Conservation (phyloP, 441 rosid species). For the Erysimum cheiri region DNA sequence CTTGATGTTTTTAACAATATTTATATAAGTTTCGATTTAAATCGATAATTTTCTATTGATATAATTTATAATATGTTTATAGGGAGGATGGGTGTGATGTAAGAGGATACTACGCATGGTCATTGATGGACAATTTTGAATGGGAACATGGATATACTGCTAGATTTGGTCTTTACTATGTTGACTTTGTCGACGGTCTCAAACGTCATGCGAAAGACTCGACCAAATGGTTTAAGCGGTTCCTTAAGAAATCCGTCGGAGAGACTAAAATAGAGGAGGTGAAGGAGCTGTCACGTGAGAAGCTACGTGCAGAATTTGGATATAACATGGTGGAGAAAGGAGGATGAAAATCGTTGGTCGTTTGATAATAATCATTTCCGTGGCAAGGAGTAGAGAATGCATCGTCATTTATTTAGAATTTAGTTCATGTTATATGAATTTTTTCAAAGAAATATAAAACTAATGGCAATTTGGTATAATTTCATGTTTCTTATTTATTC, state of each 20-base stretch:
- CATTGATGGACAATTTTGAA: slow-evolving; percentile 52
- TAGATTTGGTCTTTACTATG: slow-evolving; percentile 40
- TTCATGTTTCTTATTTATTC: no score
- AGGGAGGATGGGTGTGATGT: slow-evolving; percentile 47
- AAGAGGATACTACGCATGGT: slow-evolving; percentile 53
- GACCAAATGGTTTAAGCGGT: not conserved
- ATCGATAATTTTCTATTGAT: not conserved
- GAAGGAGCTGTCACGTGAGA: no score
- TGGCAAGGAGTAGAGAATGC: no score
- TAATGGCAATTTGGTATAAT: no score
- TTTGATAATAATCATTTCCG: no score
- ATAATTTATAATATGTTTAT: not conserved
- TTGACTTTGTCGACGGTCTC: not conserved
- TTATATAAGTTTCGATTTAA: not conserved
- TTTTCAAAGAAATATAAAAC: no score
- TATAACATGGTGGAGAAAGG: no score
- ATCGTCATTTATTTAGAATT: no score
- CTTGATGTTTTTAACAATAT: not conserved
- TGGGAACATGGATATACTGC: slow-evolving; percentile 37
- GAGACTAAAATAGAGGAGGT: not conserved
- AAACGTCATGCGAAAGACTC: not conserved
- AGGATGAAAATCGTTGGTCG: no score
- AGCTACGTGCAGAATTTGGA: no score
- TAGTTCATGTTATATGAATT: no score
- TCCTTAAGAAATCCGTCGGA: not conserved